Conservation (phyloP, 441 rosid species). For the Erodium moschatum region DNA sequence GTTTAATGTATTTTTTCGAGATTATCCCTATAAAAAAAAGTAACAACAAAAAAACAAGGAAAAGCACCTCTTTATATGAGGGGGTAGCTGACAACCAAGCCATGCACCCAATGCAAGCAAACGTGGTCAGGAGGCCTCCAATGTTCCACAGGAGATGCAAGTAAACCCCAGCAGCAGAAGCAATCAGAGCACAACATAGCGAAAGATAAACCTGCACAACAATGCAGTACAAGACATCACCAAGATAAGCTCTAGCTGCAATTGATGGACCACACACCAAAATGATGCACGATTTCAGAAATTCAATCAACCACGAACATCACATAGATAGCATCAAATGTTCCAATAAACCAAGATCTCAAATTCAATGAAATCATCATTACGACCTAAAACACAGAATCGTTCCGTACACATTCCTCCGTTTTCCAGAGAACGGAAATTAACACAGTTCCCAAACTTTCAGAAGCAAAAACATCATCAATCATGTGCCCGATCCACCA, state of each 20-base stretch:
- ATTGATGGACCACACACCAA: not conserved
- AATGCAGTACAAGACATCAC: not conserved
- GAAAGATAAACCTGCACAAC: conserved; percentile 56
- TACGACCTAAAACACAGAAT: not conserved
- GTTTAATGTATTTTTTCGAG: no score
- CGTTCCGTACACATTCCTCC: not conserved
- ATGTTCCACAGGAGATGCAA: conserved; percentile 66
- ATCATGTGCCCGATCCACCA: not conserved
- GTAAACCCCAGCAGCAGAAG: conserved; percentile 62
- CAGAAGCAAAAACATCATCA: not conserved
- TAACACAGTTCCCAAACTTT: not conserved
- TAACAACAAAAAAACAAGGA: not conserved
- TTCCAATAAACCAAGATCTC: not conserved
- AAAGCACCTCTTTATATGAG: conserved; percentile 40
- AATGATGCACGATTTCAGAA: not conserved
- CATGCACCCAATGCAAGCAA: conserved; percentile 50
- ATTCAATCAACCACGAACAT: not conserved
- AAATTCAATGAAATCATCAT: not conserved
- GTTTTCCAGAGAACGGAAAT: not conserved
- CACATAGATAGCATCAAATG: no score
- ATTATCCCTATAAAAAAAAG: not conserved
- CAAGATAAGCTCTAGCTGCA: not conserved
- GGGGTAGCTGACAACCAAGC: conserved; percentile 44
- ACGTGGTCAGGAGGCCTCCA: conserved; percentile 58
- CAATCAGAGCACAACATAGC: conserved; percentile 58